Percentiles rank a stretch among this genome's conserved stretches.
These are phyloP conservation scores for Albizia julibrissin DNA, from an alignment of 306 rosid genomes.

Conservation along the genomic window DNA sequence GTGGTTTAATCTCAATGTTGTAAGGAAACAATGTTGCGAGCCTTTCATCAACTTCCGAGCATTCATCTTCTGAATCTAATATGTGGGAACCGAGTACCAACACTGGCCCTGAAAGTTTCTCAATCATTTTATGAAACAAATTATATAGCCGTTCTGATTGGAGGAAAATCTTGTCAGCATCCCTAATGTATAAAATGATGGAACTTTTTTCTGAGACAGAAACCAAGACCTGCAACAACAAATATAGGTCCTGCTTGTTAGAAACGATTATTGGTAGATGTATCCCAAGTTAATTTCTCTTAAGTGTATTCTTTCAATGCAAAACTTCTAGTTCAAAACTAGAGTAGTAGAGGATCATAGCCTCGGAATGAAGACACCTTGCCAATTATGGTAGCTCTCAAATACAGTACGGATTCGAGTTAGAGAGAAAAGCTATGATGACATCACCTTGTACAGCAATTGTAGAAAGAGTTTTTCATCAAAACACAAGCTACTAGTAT, in stretches of 20 bases:
- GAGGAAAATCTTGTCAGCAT: slow-evolving; percentile 71
- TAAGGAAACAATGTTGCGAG: slow-evolving; percentile 62
- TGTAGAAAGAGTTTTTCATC: slow-evolving; percentile 83
- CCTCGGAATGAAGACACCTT: slow-evolving; percentile 18
- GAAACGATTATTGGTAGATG: neutral
- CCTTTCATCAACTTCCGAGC: slow-evolving; percentile 61
- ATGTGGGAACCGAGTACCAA: slow-evolving; percentile 76
- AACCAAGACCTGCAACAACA: slow-evolving; percentile 64
- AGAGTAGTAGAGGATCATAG: neutral
- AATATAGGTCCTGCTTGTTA: slow-evolving; percentile 10
- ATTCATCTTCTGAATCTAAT: slow-evolving; percentile 48
- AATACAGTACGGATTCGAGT: slow-evolving; percentile 15
- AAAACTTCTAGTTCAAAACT: neutral
- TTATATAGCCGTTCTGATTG: slow-evolving; percentile 65
- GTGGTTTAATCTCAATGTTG: slow-evolving; percentile 59
- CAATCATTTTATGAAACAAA: slow-evolving; percentile 66
- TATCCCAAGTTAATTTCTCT: neutral
- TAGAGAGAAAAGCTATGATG: neutral
- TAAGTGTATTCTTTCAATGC: neutral
- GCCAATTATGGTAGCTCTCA: neutral
- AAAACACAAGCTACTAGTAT: slow-evolving; percentile 66
- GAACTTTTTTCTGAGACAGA: slow-evolving; percentile 70
- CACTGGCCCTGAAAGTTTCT: slow-evolving; percentile 79
- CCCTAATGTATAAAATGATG: slow-evolving; percentile 78
- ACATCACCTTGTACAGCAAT: slow-evolving; percentile 86